A percentile compares a stretch with the other conserved stretches of the same genome.
phyloP scores from a whole-genome alignment of 345 rosid genomes.

The Hibiscus trionum region DNA sequence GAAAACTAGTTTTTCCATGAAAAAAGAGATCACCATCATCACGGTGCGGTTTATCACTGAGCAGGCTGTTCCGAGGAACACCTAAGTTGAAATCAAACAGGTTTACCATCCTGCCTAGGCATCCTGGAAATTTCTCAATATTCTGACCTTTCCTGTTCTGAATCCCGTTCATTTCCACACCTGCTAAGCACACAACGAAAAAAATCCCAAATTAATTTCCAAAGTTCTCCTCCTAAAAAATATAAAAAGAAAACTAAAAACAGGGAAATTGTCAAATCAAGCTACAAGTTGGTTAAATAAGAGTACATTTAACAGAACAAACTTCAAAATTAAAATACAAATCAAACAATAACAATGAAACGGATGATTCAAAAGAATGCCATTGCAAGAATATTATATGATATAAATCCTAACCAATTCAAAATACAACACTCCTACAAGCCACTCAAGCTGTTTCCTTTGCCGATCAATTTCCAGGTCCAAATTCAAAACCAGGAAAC shows the following conservation, averaged over 20 bases:
- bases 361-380: neutral
- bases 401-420: neutral
- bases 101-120: constrained; percentile 43
- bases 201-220: neutral
- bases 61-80: constrained; percentile 36
- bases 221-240: neutral
- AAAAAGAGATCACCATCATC: constrained; percentile 43
- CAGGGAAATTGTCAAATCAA: neutral
- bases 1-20: neutral
- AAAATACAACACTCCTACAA: neutral
- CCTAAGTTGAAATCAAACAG: constrained; percentile 62
- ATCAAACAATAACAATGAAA: neutral
- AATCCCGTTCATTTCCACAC: constrained; percentile 47
- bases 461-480: neutral
- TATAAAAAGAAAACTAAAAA: neutral
- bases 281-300: neutral
- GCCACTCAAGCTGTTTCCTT: neutral
- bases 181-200: constrained; percentile 27
- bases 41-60: constrained; percentile 43
- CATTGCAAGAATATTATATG: neutral
- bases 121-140: constrained; percentile 61
- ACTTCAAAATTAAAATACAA: neutral
- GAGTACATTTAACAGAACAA: neutral
- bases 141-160: constrained; percentile 41
- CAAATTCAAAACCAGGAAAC: neutral